Percentiles rank a stretch among this genome's conserved stretches.
Conservation (phyloP, 164 flowering plant species). For the Annona cherimola region DNA sequence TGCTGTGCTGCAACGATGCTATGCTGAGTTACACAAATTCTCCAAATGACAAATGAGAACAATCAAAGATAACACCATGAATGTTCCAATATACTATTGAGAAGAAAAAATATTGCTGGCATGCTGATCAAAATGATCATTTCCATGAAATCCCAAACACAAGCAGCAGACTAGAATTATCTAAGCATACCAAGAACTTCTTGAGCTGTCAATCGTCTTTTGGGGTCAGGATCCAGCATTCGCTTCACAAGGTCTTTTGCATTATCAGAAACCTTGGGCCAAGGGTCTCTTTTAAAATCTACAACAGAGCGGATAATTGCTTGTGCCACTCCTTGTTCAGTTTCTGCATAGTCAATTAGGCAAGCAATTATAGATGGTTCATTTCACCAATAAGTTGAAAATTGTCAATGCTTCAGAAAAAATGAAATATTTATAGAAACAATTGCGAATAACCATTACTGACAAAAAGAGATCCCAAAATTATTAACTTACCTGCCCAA, state of each 20-base stretch:
- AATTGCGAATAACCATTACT: neutral
- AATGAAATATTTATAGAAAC: neutral
- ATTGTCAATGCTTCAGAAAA: neutral
- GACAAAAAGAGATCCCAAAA: neutral
- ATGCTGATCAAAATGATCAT: neutral
- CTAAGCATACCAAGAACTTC: slow-evolving; percentile 66
- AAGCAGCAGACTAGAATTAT: neutral
- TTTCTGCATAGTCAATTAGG: slow-evolving; percentile 47
- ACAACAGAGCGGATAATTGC: slow-evolving; percentile 80
- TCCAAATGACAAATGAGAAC: neutral
- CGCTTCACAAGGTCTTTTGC: slow-evolving; percentile 90
- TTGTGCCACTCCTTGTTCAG: slow-evolving; percentile 96
- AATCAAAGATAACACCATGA: neutral
- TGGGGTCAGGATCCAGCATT: slow-evolving; percentile 93
- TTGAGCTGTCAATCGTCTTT: slow-evolving; percentile 68
- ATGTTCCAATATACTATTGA: neutral
- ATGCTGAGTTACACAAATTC: too few relatives aligned
- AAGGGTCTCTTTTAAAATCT: slow-evolving; percentile 87
- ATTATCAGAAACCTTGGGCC: slow-evolving; percentile 91
- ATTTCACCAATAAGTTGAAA: too few relatives aligned
- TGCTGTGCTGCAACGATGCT: too few relatives aligned
- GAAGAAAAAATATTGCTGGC: too few relatives aligned
- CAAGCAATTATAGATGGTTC: neutral
- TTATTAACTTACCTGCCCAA: slow-evolving; percentile 77
- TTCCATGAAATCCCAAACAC: neutral